Percentiles rank a stretch among this genome's conserved stretches.
phyloP scores from a whole-genome alignment of 805 yeast genomes.

The Pichia phayaonensis region DNA sequence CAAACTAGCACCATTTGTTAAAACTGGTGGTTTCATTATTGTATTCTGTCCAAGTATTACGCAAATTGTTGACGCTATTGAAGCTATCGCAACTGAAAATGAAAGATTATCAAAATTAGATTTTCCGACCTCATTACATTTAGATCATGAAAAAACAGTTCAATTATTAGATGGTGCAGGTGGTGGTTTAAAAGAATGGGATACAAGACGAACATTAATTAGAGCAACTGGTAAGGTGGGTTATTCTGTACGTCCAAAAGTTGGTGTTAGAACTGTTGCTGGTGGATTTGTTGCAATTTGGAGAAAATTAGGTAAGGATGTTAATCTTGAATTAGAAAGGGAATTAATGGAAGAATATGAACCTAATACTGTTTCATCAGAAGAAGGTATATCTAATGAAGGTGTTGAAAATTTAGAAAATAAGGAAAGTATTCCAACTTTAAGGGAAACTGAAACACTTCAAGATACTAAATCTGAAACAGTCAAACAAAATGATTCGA shows the following conservation, averaged over 20 bases:
- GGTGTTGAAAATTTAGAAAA: neutral
- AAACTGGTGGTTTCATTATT: conserved; percentile 36
- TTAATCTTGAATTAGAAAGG: conserved; percentile 8
- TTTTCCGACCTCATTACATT: conserved; percentile 2
- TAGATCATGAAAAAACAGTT: conserved; percentile 27
- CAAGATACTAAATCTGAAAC: neutral
- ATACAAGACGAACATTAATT: conserved; percentile 33
- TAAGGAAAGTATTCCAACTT: neutral
- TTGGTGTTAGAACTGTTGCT: conserved; percentile 38
- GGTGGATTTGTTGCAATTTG: conserved; percentile 46
- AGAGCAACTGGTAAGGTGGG: conserved; percentile 34
- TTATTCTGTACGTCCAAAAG: conserved; percentile 43
- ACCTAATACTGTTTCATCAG: conserved; percentile 1
- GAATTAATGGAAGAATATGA: conserved; percentile 4
- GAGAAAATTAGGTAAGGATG: conserved; percentile 22
- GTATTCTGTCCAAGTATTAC: conserved; percentile 43
- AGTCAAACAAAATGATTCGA: neutral
- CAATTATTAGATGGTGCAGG: conserved; percentile 42
- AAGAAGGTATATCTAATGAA: neutral
- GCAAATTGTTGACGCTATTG: conserved; percentile 36
- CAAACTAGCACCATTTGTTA: conserved; percentile 28
- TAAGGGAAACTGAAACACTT: neutral
- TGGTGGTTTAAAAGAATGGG: conserved; percentile 48
- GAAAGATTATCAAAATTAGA: conserved; percentile 4
- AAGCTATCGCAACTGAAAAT: conserved; percentile 19